phyloP scores from a whole-genome alignment of 352 stramenopile genomes.

The Pythium oligandrum region DNA sequence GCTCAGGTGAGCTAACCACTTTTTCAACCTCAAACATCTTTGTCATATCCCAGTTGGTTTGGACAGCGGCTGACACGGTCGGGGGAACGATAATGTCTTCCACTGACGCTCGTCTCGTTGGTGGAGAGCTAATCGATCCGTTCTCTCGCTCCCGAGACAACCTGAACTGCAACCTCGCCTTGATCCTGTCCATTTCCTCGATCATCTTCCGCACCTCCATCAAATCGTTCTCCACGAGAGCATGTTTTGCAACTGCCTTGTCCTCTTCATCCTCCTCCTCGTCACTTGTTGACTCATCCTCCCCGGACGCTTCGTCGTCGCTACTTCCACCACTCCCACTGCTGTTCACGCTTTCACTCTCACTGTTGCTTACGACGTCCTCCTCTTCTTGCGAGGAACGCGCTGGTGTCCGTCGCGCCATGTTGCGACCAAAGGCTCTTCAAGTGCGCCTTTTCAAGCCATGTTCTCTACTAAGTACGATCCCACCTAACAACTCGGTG shows the following conservation, averaged over 20 bases:
- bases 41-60: conserved; percentile 20
- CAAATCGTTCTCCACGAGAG: conserved; percentile 32
- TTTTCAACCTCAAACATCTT: conserved; percentile 17
- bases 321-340: conserved; percentile 2
- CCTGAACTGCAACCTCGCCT: conserved; percentile 41
- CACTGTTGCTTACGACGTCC: conserved; percentile 9
- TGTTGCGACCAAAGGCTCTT: not conserved
- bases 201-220: conserved; percentile 45
- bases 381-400: conserved; percentile 16
- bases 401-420: conserved; percentile 3
- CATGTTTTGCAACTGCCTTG: conserved; percentile 19
- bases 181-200: conserved; percentile 60
- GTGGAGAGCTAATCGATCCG: not conserved
- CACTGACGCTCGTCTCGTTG: conserved; percentile 5
- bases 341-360: conserved; percentile 11
- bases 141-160: conserved; percentile 14
- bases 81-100: conserved; percentile 12
- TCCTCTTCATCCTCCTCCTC: conserved; percentile 16
- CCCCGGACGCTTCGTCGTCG: conserved; percentile 5
- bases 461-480: conserved; percentile 8
- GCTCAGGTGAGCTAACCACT: conserved; percentile 7
- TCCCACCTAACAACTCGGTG: not conserved
- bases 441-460: not conserved
- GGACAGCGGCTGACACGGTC: conserved; percentile 4
- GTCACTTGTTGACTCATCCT: conserved; percentile 10